Conservation (phyloP, 1,284 basidiomycete genomes). For the Ganoderma lingzhi region DNA sequence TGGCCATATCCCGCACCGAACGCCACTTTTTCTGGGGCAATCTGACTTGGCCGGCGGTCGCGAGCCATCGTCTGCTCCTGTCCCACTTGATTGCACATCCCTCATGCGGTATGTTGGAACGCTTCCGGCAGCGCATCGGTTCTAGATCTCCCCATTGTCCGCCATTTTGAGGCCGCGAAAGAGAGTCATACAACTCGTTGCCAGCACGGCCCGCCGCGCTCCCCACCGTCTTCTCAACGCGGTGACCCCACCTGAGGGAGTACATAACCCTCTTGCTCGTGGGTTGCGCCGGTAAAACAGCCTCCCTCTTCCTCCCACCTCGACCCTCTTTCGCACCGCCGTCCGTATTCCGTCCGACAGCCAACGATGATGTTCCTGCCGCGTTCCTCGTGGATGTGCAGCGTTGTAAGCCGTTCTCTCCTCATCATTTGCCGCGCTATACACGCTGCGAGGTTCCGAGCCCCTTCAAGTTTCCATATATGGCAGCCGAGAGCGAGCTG, state of each 20-base stretch:
- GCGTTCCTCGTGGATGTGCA: constrained; percentile 31
- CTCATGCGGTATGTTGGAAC: constrained; percentile 31
- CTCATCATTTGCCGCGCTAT: constrained; percentile 26
- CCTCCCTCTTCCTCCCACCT: constrained; percentile 20
- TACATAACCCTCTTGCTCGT: constrained; percentile 32
- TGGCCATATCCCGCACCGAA: constrained; percentile 25
- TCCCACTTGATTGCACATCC: constrained; percentile 23
- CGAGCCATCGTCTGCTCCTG: constrained; percentile 8
- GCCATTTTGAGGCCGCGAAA: constrained; percentile 28
- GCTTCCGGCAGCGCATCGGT: constrained; percentile 29
- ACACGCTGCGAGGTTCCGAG: constrained; percentile 30
- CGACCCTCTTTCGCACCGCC: constrained; percentile 7
- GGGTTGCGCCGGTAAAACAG: constrained; percentile 18
- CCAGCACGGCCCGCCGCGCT: constrained; percentile 25
- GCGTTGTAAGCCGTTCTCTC: constrained; percentile 26
- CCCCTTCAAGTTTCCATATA: constrained; percentile 44
- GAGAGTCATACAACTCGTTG: constrained; percentile 32
- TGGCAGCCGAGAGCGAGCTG: constrained; percentile 35
- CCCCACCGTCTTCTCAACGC: constrained; percentile 22
- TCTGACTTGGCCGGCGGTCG: constrained; percentile 19
- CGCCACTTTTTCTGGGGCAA: constrained; percentile 21
- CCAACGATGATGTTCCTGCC: constrained; percentile 30
- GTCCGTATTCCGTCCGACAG: constrained; percentile 27
- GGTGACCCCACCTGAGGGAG: constrained; percentile 21
- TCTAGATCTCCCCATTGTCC: constrained; percentile 34